Evolutionary conservation across 1,139 yeast species (phyloP).

Genomic region (Zygosaccharomyces sapae): DNA sequence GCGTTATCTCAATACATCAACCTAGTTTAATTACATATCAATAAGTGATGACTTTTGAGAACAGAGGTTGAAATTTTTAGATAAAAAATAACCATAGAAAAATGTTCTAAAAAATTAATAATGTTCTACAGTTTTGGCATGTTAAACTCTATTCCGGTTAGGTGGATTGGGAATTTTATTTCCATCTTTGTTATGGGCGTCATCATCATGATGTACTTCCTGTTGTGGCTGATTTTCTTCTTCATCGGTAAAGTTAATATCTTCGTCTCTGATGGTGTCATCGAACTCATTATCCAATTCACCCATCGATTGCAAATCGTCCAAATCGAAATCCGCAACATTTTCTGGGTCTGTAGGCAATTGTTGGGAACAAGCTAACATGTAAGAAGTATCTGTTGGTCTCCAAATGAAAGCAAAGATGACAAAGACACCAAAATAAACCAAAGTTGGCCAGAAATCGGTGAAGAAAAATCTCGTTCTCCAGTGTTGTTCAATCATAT

Average conservation of each 20-base stretch:
- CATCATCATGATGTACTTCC: conserved; percentile 7
- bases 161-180: not conserved
- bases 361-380: conserved; percentile 93
- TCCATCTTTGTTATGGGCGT: not conserved
- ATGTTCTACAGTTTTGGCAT: not conserved
- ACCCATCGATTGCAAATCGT: conserved; percentile 45
- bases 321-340: conserved; percentile 71
- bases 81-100: not conserved
- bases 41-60: conserved; percentile 5
- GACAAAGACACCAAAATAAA: conserved; percentile 78
- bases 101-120: not conserved
- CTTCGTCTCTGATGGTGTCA: conserved; percentile 21
- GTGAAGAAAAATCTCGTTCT: conserved; percentile 81
- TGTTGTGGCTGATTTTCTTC: conserved; percentile 16
- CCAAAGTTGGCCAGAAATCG: conserved; percentile 93
- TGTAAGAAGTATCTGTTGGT: conserved; percentile 91
- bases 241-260: conserved; percentile 26
- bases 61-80: not conserved
- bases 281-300: conserved; percentile 15
- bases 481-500: conserved; percentile 86
- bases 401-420: conserved; percentile 92
- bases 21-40: conserved; percentile 4
- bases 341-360: conserved; percentile 76
- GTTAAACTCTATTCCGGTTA: not conserved
- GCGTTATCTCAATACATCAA: conserved; percentile 1